Evolutionary conservation across 345 rosid genomes (phyloP), one percentile per base, ranked within the genome.

Genomic region (Pugionium dolabratum): DNA sequence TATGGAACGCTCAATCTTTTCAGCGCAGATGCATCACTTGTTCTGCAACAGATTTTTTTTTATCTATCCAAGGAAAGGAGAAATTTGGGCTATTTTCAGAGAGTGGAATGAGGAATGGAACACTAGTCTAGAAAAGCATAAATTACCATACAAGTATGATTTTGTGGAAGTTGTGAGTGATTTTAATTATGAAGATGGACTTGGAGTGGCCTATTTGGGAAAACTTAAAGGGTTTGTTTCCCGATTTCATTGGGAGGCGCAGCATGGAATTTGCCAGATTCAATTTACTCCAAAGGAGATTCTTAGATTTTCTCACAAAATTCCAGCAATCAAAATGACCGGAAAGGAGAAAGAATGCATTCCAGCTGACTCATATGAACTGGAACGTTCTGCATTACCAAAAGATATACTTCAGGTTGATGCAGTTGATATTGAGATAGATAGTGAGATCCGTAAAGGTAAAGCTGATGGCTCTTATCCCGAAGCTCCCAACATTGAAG

Each of bases 71-170:
- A 76, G 66, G 62, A 79, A 78, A 64, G 97, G 96, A 51, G 97
- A 93, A 78, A 82, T 79, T 32, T 93, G 98, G 98, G 97, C 98
- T 49, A 70, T 86, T 44, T 92, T 82, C 67, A 82, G 75, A 78
- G 78, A 81, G 28, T 85, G 97, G 97, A 72, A 87, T 45, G 60
- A 72, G 26, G 76, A 71, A 34, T 85, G 88, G 93, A 56, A 64
- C 66, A 70, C 79, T 4, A 71, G 75, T 34, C 72, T 85, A 59
- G 70, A 70, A 45, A 81, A 80, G 48, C 84, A 81, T 75, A 31
- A 54, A 51, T 69, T 82, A 34, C 80, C 85, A 4, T 83, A 76
- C 45, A 62, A 66, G 62, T 92, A 48, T 72, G 91, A 90, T 67
- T 75, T 81, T 70, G 97, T 87, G 69, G 90, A 83, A 79, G 61